Base-by-base conservation (phyloP, 148 eudicot species). In the Cornus florida region DNA sequence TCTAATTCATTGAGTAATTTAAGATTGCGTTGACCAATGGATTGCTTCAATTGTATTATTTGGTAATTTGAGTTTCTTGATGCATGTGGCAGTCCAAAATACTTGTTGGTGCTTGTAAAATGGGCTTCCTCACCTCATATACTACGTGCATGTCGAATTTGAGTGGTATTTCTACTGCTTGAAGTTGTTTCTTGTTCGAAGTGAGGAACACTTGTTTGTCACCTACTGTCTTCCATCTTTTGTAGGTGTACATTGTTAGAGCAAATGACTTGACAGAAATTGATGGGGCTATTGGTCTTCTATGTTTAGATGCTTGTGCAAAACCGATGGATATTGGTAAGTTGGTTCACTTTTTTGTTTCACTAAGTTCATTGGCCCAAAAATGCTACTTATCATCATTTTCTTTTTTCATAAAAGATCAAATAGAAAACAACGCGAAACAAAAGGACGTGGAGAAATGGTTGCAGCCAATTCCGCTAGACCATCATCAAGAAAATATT, bases 201-300 rank as follows among this genome's bases (percentile, higher is more conserved):
- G 13, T 33, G 11, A 23, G 23, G 70, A 22, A 22, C 32, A 9
- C 38, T 66, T 68, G 1, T 66, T 12, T 67, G 41, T 5, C 14
- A 76, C 28, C 28, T 28, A 28, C 10, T 0, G 6, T 10, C 16
- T 67, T 19, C 70, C 53, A 14, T 76, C 68, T 76, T 71, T 16
- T 77, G 28, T 59, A 88, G 90, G 87, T 88, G 13, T 82, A 86
- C 71, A 88, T 88, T 59, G 71, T 86, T 17, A 77, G 85, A 71
- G 88, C 86, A 62, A 82, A 77, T 75, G 39, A 11, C 38, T 75
- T 82, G 38, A 53, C 75, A 4, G 84, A 87, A 32, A 19, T 79
- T 75, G 87, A 82, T 77, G 86, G 79, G 5, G 83, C 82, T 35
- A 56, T 81, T 22, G 77, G 78, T 17, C 88, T 85, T 74, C 71